phyloP scores from a whole-genome alignment of 164 flowering plant genomes.

The Macadamia tetraphylla region DNA sequence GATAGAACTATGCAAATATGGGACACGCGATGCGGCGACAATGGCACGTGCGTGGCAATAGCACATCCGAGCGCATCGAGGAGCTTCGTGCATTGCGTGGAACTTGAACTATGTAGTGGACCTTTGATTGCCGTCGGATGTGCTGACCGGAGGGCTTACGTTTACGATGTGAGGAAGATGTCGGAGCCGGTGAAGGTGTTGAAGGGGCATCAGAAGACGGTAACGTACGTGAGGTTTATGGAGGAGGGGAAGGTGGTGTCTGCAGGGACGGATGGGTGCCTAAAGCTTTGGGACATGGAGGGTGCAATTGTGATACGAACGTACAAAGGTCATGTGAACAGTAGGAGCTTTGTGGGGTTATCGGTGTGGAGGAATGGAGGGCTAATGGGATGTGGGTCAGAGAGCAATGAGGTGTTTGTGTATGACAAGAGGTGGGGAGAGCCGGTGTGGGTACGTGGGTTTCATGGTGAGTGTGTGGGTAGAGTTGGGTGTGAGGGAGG shows the following conservation, averaged over 20 bases:
- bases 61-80: slow-evolving; percentile 29
- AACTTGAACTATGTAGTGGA: slow-evolving; percentile 49
- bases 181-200: slow-evolving; percentile 33
- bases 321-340: slow-evolving; percentile 51
- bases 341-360: slow-evolving; percentile 58
- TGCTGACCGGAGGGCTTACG: slow-evolving; percentile 50
- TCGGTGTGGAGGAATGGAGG: slow-evolving; percentile 62
- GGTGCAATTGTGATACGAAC: slow-evolving; percentile 26
- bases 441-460: slow-evolving; percentile 56
- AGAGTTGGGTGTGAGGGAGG: slow-evolving; percentile 7
- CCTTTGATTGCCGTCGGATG: slow-evolving; percentile 43
- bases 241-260: slow-evolving; percentile 32
- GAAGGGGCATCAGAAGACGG: slow-evolving; percentile 50
- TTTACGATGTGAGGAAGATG: slow-evolving; percentile 44
- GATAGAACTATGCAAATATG: slow-evolving; percentile 69
- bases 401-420: slow-evolving; percentile 52
- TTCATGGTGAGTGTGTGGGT: slow-evolving; percentile 14
- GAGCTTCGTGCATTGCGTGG: slow-evolving; percentile 59
- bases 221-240: slow-evolving; percentile 45
- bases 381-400: slow-evolving; percentile 64
- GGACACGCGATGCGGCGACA: slow-evolving; percentile 51
- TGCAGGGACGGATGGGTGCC: slow-evolving; percentile 49
- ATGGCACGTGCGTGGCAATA: slow-evolving; percentile 26
- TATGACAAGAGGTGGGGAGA: slow-evolving; percentile 66
- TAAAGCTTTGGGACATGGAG: slow-evolving; percentile 47